phyloP scores from a whole-genome alignment of 768 basidiomycete genomes.

The Thelephora aurantiotincta region DNA sequence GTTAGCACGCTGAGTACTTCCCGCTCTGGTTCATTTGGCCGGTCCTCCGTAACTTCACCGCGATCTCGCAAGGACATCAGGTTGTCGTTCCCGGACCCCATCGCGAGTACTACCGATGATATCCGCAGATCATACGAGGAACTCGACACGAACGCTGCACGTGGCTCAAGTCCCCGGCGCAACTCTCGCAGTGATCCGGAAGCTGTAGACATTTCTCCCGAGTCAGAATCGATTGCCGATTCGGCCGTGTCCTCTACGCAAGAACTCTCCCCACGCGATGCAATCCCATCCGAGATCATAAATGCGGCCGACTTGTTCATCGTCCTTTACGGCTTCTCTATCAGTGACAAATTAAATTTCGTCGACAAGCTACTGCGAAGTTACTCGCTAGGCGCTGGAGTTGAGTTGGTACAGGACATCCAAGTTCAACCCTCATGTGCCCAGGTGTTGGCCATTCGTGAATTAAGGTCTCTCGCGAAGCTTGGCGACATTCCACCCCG shows the following conservation, averaged over 20 bases:
- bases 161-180: slow-evolving; percentile 14
- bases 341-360: slow-evolving; percentile 46
- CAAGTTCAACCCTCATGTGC: slow-evolving; percentile 6
- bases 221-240: slow-evolving; percentile 8
- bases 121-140: slow-evolving; percentile 43
- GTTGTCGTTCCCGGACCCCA: slow-evolving; percentile 73
- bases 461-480: slow-evolving; percentile 14
- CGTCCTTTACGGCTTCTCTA: slow-evolving; percentile 51
- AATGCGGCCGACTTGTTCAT: slow-evolving; percentile 36
- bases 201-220: background rate
- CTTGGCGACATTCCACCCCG: slow-evolving; percentile 16
- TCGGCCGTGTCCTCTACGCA: slow-evolving; percentile 19
- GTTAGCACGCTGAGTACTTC: slow-evolving; percentile 67
- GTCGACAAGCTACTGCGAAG: slow-evolving; percentile 46
- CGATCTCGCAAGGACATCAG: slow-evolving; percentile 42
- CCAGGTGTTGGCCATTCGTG: slow-evolving; percentile 4
- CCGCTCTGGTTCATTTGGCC: slow-evolving; percentile 45
- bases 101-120: slow-evolving; percentile 57
- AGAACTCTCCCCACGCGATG: slow-evolving; percentile 18
- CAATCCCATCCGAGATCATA: slow-evolving; percentile 9
- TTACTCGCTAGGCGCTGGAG: slow-evolving; percentile 24
- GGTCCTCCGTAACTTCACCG: slow-evolving; percentile 37
- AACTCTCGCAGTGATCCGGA: slow-evolving; percentile 1
- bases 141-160: slow-evolving; percentile 14
- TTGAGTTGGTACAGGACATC: slow-evolving; percentile 12